Evolutionary conservation across 345 rosid genomes (phyloP).

Genomic region (Heritiera fomes): DNA sequence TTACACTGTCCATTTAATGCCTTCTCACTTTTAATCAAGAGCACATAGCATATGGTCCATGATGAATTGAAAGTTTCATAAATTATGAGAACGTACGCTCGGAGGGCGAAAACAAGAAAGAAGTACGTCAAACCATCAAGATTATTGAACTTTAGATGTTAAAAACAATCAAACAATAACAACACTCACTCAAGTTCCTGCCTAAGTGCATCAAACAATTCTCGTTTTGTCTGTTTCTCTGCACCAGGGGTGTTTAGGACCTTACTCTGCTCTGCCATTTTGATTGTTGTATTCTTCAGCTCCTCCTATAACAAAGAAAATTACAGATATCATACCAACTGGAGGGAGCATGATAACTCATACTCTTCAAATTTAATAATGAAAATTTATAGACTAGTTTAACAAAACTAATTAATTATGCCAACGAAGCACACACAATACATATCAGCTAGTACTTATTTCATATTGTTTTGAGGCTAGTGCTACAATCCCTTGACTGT

Average conservation of each 20-base stretch:
- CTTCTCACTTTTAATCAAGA: neutral
- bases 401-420: neutral
- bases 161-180: neutral
- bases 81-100: neutral
- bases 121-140: neutral
- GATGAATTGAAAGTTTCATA: neutral
- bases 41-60: neutral
- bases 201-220: constrained; percentile 66
- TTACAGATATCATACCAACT: neutral
- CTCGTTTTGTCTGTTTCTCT: constrained; percentile 76
- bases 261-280: constrained; percentile 75
- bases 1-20: neutral
- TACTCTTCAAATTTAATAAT: neutral
- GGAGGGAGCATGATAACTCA: neutral
- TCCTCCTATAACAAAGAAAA: constrained; percentile 48
- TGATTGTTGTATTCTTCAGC: constrained; percentile 62
- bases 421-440: neutral
- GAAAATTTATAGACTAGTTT: neutral
- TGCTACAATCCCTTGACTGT: too few species aligned
- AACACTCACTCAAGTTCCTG: constrained; percentile 67
- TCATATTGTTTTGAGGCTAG: too few species aligned
- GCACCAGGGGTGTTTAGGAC: constrained; percentile 75
- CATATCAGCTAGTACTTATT: neutral
- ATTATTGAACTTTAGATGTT: neutral
- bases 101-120: neutral